Evolutionary conservation across 306 rosid genomes (phyloP).

Genomic region (Arachis hypogaea): DNA sequence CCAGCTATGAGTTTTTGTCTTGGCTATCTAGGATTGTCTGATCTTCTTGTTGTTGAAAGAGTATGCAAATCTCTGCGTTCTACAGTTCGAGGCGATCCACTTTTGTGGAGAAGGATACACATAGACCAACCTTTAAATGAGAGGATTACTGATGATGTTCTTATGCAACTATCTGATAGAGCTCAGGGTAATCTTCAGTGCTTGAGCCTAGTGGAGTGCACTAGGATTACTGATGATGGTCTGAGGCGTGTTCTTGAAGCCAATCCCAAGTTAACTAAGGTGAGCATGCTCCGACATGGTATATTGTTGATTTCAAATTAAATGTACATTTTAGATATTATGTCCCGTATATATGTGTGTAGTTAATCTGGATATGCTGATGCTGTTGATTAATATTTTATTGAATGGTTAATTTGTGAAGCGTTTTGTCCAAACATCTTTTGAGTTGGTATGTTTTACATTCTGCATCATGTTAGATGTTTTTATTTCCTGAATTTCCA

Average conservation of each 20-base stretch:
- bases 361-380: conserved; percentile 9
- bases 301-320: conserved; percentile 21
- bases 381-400: conserved; percentile 18
- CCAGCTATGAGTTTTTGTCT: conserved; percentile 60
- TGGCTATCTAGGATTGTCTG: conserved; percentile 63
- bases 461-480: not conserved
- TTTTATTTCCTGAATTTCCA: not conserved
- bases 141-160: conserved; percentile 82
- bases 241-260: conserved; percentile 74
- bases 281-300: conserved; percentile 41
- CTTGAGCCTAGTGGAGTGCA: conserved; percentile 84
- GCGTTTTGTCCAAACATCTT: not conserved
- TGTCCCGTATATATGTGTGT: conserved; percentile 16
- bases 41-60: conserved; percentile 68
- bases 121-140: conserved; percentile 83
- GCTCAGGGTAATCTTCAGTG: conserved; percentile 79
- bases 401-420: conserved; percentile 16
- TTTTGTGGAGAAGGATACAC: conserved; percentile 75
- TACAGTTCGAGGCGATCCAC: conserved; percentile 61
- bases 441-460: not conserved
- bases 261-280: conserved; percentile 78
- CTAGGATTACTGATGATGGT: conserved; percentile 85
- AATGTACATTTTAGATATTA: not conserved
- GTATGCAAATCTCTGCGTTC: conserved; percentile 71
- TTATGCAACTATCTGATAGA: conserved; percentile 61